Evolutionary conservation across 2,329 filamentous ascomycete species (phyloP).

Genomic region (Annulohypoxylon truncatum): DNA sequence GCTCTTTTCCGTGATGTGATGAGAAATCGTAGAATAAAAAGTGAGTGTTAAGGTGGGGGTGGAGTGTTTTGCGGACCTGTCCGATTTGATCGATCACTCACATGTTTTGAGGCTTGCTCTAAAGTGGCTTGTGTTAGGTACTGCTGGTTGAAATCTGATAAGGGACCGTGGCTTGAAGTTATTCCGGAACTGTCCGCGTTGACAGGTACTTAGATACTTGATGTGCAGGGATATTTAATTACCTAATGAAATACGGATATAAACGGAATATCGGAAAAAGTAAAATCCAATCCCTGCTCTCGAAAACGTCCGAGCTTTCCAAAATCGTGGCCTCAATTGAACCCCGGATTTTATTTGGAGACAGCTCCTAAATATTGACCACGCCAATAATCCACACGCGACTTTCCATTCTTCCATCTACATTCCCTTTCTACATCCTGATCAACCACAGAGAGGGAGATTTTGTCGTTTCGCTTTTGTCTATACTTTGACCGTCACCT

Average conservation of each 20-base stretch:
- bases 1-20: conserved; percentile 1
- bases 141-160: conserved; percentile 4
- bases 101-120: conserved; percentile 8
- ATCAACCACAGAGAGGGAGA: conserved; percentile 28
- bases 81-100: conserved; percentile 22
- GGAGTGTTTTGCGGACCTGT: conserved; percentile 31
- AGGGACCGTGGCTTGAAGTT: conserved; percentile 11
- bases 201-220: background rate
- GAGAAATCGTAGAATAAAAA: conserved; percentile 9
- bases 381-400: conserved; percentile 39
- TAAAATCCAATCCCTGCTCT: conserved; percentile 16
- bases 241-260: background rate
- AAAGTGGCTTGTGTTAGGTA: background rate
- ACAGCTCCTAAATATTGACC: conserved; percentile 45
- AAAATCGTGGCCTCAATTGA: conserved; percentile 55
- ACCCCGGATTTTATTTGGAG: conserved; percentile 50
- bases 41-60: conserved; percentile 6
- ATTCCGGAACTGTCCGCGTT: background rate
- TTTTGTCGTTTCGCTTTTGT: conserved; percentile 24
- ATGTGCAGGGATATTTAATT: background rate
- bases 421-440: conserved; percentile 52
- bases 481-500: conserved; percentile 28
- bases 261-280: conserved; percentile 38
- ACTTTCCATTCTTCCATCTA: conserved; percentile 47
- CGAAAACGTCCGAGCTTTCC: conserved; percentile 38